Conservation (phyloP, 1,284 basidiomycete genomes). For the Naganishia liquefaciens region DNA sequence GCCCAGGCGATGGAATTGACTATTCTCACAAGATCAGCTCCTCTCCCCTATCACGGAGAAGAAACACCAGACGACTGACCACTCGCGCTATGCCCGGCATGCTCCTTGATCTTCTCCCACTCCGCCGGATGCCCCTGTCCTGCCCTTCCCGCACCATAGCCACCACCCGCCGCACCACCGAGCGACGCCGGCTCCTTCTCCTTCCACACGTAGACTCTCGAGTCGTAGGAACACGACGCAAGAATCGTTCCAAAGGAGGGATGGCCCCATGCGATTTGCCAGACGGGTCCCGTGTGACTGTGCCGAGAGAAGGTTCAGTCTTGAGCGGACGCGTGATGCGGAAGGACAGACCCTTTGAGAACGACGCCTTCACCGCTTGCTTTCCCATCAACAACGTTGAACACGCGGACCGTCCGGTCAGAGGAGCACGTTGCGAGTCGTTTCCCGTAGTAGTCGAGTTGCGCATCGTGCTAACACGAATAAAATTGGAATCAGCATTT, state of each 20-base stretch:
- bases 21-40: slow-evolving; percentile 45
- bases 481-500: neutral
- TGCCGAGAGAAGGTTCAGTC: neutral
- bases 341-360: slow-evolving; percentile 71
- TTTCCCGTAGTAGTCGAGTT: slow-evolving; percentile 96
- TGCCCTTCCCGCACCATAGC: slow-evolving; percentile 50
- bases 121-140: slow-evolving; percentile 57
- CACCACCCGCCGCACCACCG: slow-evolving; percentile 40
- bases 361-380: slow-evolving; percentile 66
- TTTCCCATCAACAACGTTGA: slow-evolving; percentile 89
- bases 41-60: neutral
- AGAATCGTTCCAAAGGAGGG: slow-evolving; percentile 95
- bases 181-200: slow-evolving; percentile 62
- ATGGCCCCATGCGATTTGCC: slow-evolving; percentile 99
- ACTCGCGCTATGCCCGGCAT: slow-evolving; percentile 88
- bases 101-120: slow-evolving; percentile 97
- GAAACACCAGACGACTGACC: slow-evolving; percentile 61
- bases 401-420: slow-evolving; percentile 92
- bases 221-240: slow-evolving; percentile 96
- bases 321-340: neutral
- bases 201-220: slow-evolving; percentile 98
- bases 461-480: slow-evolving; percentile 80
- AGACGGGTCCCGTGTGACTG: slow-evolving; percentile 92
- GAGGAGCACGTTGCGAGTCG: slow-evolving; percentile 95
- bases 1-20: slow-evolving; percentile 99